Percentiles rank a stretch among this genome's conserved stretches.
Evolutionary conservation across 352 stramenopile species (phyloP).

Genomic region (Halophytophthora batemanensis): DNA sequence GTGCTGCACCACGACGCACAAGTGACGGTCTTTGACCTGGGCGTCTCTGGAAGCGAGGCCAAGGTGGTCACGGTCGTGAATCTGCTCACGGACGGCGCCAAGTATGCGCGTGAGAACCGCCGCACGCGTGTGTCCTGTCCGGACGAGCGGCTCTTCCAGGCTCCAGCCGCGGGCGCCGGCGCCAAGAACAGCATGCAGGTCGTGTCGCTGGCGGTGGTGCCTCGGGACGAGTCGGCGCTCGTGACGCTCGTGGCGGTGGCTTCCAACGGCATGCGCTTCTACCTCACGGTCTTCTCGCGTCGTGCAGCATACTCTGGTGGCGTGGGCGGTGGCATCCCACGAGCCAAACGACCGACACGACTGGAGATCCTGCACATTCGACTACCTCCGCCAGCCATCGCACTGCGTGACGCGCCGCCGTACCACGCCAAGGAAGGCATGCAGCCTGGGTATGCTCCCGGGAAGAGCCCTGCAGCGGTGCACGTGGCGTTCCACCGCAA

Average conservation of each 20-base stretch:
- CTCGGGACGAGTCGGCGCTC: constrained; percentile 69
- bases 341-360: constrained; percentile 54
- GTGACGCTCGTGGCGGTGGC: constrained; percentile 93
- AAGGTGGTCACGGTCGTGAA: constrained; percentile 72
- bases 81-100: constrained; percentile 62
- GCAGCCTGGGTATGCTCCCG: constrained; percentile 73
- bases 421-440: constrained; percentile 88
- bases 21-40: constrained; percentile 76
- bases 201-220: constrained; percentile 61
- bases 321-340: constrained; percentile 32
- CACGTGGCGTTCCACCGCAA: constrained; percentile 78
- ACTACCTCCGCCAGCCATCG: constrained; percentile 66
- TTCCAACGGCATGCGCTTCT: constrained; percentile 93
- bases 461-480: constrained; percentile 76
- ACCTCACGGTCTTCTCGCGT: constrained; percentile 88
- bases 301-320: constrained; percentile 38
- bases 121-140: constrained; percentile 80
- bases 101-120: constrained; percentile 82
- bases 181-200: constrained; percentile 47
- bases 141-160: constrained; percentile 78
- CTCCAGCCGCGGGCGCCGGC: constrained; percentile 17
- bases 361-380: constrained; percentile 83
- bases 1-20: constrained; percentile 83
- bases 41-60: constrained; percentile 42
- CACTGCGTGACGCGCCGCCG: constrained; percentile 65